Percentiles rank a stretch among this genome's conserved stretches.
Evolutionary conservation across 1,284 basidiomycete species (phyloP).

Genomic region (Cutaneotrichosporon arboriforme): DNA sequence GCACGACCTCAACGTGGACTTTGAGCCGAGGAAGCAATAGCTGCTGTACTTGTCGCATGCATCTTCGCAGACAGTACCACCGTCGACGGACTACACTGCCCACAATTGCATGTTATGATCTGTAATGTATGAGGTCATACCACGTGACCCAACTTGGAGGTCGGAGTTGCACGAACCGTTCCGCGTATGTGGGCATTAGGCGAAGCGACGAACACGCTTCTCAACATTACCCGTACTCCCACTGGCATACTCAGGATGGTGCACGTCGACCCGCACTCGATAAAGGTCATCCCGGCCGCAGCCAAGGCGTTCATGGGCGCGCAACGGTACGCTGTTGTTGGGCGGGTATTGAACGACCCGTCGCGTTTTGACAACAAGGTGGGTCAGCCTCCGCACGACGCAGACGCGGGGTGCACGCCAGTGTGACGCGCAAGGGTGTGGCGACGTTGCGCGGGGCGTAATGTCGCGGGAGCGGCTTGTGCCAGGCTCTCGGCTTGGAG

Average conservation of each 20-base stretch:
- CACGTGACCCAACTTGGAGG: too few species aligned
- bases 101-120: background rate
- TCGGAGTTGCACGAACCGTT: too few species aligned
- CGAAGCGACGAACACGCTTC: background rate
- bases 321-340: constrained; percentile 38
- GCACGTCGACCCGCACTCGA: constrained; percentile 22
- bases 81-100: background rate
- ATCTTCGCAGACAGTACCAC: background rate
- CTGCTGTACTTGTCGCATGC: background rate
- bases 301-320: constrained; percentile 39
- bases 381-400: constrained; percentile 1
- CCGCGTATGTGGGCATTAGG: background rate
- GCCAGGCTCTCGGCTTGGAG: too few species aligned
- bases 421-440: too few species aligned
- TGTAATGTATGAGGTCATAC: too few species aligned
- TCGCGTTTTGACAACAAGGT: constrained; percentile 41
- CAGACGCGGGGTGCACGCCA: background rate
- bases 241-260: constrained; percentile 6
- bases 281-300: constrained; percentile 20
- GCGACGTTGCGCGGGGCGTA: too few species aligned
- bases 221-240: background rate
- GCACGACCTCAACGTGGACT: background rate
- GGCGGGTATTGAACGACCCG: constrained; percentile 34
- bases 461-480: too few species aligned
- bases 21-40: background rate